Conservation (phyloP, 352 stramenopile species). For the Pythium scleroteichum region DNA sequence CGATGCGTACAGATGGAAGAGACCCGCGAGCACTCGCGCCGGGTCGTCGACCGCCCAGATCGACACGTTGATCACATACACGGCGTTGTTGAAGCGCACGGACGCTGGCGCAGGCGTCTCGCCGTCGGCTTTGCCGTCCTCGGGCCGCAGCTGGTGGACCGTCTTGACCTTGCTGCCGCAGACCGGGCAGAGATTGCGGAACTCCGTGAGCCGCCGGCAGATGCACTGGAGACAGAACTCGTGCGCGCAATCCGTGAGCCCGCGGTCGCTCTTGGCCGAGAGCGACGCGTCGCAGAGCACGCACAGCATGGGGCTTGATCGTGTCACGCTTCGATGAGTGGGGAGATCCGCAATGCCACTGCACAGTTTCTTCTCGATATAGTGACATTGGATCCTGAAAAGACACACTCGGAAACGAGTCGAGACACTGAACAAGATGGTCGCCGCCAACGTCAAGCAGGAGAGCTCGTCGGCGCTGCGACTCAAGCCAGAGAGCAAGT, state of each 20-base stretch:
- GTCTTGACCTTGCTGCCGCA: slow-evolving; percentile 60
- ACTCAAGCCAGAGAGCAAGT: slow-evolving; percentile 63
- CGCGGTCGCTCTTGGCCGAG: slow-evolving; percentile 37
- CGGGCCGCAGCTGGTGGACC: slow-evolving; percentile 48
- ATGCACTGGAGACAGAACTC: slow-evolving; percentile 79
- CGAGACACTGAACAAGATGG: too few relatives aligned
- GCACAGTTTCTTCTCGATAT: not conserved
- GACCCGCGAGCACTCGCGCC: slow-evolving; percentile 50
- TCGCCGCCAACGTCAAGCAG: slow-evolving; percentile 32
- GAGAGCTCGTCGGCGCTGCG: slow-evolving; percentile 49
- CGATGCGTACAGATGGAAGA: slow-evolving; percentile 71
- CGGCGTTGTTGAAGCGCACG: slow-evolving; percentile 80
- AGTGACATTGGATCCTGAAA: slow-evolving; percentile 29
- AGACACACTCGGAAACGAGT: slow-evolving; percentile 8
- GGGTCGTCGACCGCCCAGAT: slow-evolving; percentile 81
- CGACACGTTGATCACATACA: slow-evolving; percentile 77
- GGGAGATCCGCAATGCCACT: slow-evolving; percentile 19
- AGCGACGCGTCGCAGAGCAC: slow-evolving; percentile 57
- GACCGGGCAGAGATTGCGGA: slow-evolving; percentile 70
- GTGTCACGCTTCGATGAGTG: slow-evolving; percentile 6
- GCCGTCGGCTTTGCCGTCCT: slow-evolving; percentile 5
- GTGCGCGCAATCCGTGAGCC: slow-evolving; percentile 78
- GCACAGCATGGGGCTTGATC: slow-evolving; percentile 37
- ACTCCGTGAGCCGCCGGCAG: slow-evolving; percentile 45
- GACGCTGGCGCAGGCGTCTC: slow-evolving; percentile 43